Evolutionary conservation across 169 alveolate genomes (phyloP).

Genomic region (Eimeria nieschulzi): DNA sequence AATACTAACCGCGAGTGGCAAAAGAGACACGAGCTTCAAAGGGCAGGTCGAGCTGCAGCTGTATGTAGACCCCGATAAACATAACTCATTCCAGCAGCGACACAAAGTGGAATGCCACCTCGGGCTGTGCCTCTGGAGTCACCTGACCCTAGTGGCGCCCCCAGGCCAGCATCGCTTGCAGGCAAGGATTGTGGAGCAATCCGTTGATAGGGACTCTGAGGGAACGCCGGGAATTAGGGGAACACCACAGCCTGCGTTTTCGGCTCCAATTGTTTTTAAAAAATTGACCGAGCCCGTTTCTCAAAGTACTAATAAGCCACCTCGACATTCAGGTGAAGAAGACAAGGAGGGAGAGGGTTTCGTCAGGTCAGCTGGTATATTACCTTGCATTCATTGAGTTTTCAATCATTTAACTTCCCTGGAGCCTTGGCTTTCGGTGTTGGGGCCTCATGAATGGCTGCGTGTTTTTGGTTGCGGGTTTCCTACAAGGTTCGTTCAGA

Average conservation of each 20-base stretch:
- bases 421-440: not conserved
- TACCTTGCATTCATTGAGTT: not conserved
- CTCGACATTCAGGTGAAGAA: not conserved
- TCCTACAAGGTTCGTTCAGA: conserved; percentile 25
- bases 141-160: conserved; percentile 3
- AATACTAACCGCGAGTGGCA: conserved; percentile 7
- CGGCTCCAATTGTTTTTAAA: conserved; percentile 50
- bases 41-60: conserved; percentile 54
- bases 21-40: conserved; percentile 30
- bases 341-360: not conserved
- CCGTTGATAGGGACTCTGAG: not conserved
- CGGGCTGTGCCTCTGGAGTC: conserved; percentile 47
- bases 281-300: not conserved
- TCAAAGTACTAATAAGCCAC: too few species aligned
- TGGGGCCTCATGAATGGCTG: not conserved
- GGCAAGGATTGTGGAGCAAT: conserved; percentile 17
- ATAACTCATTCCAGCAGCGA: not conserved
- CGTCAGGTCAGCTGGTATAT: conserved; percentile 1
- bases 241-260: not conserved
- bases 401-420: not conserved
- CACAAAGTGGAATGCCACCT: conserved; percentile 14
- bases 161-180: conserved; percentile 34
- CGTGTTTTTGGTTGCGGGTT: not conserved
- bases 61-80: not conserved
- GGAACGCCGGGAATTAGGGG: not conserved